Conservation (phyloP, 2,329 filamentous ascomycete species). For the Lachnellula hyalina region DNA sequence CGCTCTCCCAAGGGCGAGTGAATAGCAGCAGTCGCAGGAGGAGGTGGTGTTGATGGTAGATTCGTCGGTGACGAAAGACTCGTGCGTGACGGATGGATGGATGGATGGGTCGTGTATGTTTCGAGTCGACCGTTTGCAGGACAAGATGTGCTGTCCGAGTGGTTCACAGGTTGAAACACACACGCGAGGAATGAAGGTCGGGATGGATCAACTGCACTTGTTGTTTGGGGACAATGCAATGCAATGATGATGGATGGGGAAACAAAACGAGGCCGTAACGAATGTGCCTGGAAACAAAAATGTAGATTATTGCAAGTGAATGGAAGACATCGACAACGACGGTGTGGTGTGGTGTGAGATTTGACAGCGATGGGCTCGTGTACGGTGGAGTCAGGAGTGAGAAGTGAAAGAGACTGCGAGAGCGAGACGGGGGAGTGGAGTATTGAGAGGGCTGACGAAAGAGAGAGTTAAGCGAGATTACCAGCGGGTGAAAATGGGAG, state of each 20-base stretch:
- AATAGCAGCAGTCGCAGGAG: neutral
- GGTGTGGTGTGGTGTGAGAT: too few relatives aligned
- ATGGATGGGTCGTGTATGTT: slow-evolving; percentile 9
- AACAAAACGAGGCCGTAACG: slow-evolving; percentile 15
- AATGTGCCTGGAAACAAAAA: slow-evolving; percentile 14
- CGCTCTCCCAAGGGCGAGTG: neutral
- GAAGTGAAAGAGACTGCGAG: neutral
- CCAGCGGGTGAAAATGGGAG: too few relatives aligned
- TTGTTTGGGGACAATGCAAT: neutral
- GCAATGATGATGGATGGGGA: neutral
- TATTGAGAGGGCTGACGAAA: neutral
- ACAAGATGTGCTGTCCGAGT: neutral
- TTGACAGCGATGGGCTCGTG: neutral
- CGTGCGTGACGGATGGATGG: neutral
- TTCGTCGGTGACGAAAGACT: neutral
- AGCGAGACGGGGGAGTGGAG: neutral
- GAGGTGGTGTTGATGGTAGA: neutral
- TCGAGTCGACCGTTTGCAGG: slow-evolving; percentile 5
- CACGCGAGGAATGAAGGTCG: slow-evolving; percentile 4
- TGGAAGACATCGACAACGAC: slow-evolving; percentile 8
- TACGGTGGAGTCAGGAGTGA: neutral
- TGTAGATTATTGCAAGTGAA: slow-evolving; percentile 1
- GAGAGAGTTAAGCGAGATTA: neutral
- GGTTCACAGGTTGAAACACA: neutral
- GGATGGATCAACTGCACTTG: neutral